Evolutionary conservation across 441 rosid genomes (phyloP).

Genomic region (Lepidium campestre): DNA sequence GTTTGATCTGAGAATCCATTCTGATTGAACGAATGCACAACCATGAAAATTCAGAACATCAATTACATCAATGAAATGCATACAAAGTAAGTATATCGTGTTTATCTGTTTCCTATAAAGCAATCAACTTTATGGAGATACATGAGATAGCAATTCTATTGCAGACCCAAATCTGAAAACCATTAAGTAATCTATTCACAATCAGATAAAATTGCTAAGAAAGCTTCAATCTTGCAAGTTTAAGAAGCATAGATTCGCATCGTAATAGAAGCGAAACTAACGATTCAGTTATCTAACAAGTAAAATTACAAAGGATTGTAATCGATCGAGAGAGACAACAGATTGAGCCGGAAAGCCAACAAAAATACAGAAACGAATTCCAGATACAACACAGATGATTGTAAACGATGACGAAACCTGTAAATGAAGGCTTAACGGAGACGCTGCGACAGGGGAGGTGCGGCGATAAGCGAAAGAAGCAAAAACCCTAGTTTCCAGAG

Average conservation of each 20-base stretch:
- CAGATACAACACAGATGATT: neutral
- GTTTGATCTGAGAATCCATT: constrained; percentile 66
- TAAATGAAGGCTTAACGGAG: neutral
- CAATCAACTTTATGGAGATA: neutral
- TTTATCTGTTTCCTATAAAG: neutral
- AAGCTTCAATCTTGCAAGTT: neutral
- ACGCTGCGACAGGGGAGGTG: neutral
- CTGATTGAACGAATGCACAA: neutral
- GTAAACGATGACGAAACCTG: constrained; percentile 5
- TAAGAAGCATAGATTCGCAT: neutral
- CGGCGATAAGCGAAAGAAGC: constrained; percentile 9
- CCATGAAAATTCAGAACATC: neutral
- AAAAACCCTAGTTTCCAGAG: constrained; percentile 16
- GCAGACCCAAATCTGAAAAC: neutral
- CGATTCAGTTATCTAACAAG: neutral
- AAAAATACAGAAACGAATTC: neutral
- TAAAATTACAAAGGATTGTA: neutral
- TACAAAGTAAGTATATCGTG: neutral
- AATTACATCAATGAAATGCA: neutral
- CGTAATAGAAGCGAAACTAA: neutral
- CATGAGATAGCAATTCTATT: neutral
- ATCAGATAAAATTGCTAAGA: neutral
- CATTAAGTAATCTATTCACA: neutral
- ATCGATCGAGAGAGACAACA: neutral
- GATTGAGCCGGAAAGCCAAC: neutral